Evolutionary conservation across 2,329 filamentous ascomycete genomes (phyloP).

Genomic region (Pseudogymnoascus sp.): DNA sequence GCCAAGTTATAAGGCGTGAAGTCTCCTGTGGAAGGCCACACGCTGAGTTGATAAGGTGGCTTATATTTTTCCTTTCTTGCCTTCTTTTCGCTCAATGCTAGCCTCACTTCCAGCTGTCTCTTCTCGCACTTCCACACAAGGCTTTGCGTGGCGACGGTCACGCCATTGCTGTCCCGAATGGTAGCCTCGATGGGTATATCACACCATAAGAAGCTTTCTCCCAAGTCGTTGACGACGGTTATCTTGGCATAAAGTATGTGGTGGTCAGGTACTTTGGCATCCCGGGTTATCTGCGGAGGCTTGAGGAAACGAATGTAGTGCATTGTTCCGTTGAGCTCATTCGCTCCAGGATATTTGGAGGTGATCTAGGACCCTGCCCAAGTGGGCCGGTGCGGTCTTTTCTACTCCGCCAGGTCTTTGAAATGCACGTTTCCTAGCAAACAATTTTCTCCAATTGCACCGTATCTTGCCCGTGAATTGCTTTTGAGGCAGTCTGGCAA

Average conservation of each 20-base stretch:
- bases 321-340: constrained; percentile 32
- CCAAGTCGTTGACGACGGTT: constrained; percentile 63
- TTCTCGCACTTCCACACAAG: constrained; percentile 1
- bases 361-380: not conserved
- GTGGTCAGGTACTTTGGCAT: constrained; percentile 28
- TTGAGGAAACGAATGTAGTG: constrained; percentile 65
- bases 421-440: not conserved
- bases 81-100: not conserved
- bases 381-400: not conserved
- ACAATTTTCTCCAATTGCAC: not conserved
- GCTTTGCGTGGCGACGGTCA: not conserved
- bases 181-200: not conserved
- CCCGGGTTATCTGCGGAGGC: constrained; percentile 38
- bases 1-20: constrained; percentile 12
- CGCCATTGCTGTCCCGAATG: not conserved
- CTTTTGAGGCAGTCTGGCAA: not conserved
- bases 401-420: constrained; percentile 4
- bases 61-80: not conserved
- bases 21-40: constrained; percentile 14
- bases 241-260: constrained; percentile 35
- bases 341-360: not conserved
- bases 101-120: not conserved
- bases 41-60: not conserved
- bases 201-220: constrained; percentile 50
- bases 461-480: not conserved